Evolutionary conservation across 495 filamentous ascomycete genomes (phyloP).

Genomic region (Articulospora tetracladia): DNA sequence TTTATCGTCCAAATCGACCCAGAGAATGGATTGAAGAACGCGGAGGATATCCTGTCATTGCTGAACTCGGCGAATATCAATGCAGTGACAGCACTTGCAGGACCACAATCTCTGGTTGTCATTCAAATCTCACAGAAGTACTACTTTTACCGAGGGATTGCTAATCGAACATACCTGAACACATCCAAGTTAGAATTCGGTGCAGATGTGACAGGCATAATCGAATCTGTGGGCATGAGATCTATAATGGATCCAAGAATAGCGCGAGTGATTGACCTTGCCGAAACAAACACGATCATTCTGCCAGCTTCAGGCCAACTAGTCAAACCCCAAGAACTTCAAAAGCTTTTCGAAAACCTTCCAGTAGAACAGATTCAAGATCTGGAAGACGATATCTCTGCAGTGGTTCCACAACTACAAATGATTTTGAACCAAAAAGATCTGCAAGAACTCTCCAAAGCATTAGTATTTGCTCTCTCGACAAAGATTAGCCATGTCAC

Average conservation of each 20-base stretch:
- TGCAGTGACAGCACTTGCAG: constrained; percentile 15
- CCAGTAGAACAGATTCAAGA: constrained; percentile 3
- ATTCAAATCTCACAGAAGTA: constrained; percentile 8
- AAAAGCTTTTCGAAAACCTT: constrained; percentile 9
- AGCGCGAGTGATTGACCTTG: constrained; percentile 7
- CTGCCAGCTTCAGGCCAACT: constrained; percentile 6
- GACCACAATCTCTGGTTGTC: constrained; percentile 14
- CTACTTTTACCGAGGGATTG: constrained; percentile 14
- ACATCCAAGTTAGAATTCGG: constrained; percentile 10
- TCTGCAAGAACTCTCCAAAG: constrained; percentile 5
- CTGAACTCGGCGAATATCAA: constrained; percentile 11
- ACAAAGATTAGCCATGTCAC: constrained; percentile 5
- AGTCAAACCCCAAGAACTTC: constrained; percentile 6
- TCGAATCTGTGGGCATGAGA: constrained; percentile 7
- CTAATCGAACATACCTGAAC: constrained; percentile 9
- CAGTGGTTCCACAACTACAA: constrained; percentile 14
- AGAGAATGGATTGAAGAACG: neutral
- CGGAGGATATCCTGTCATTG: neutral
- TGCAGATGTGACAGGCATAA: constrained; percentile 2
- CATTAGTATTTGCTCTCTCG: constrained; percentile 4
- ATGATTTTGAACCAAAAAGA: constrained; percentile 7
- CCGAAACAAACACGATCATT: constrained; percentile 2
- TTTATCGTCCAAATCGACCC: constrained; percentile 23
- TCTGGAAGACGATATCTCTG: constrained; percentile 12
- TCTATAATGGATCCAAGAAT: constrained; percentile 7